Base-by-base conservation (phyloP, 2,329 filamentous ascomycete genomes). In the Pseudogymnoascus sp. region DNA sequence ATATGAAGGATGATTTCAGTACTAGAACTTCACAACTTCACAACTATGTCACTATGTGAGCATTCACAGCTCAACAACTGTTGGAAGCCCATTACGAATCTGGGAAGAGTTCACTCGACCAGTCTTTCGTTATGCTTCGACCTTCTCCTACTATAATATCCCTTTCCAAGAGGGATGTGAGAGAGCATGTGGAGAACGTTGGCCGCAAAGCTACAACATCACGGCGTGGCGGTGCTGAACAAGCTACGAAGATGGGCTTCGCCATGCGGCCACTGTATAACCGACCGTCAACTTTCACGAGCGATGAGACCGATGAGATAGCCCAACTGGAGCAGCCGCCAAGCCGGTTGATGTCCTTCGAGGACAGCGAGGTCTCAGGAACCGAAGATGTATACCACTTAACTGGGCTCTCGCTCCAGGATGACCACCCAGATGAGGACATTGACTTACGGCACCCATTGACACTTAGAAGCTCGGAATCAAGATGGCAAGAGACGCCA, bases 181-280 rank as follows among this genome's bases (percentile, higher is more conserved):
- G n/a, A 29, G 58, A 60, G 58, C 58, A 60, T 60, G 19, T 60
- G n/a, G 58, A 60, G 33, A 60, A 41, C 14, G 37, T 37, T n/a
- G 16, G 10, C 58, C 37, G 19, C 14, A 41, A 39, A 60, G 37
- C 33, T 7, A 33, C 12, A 60, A n/a, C 33, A 26, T 26, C 33
- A 23, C 33, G 2, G 10, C 12, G 26, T n/a, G 45, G 45, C 26
- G 26, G 4, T 16, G 26, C n/a, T 33, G 45, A 33, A 19, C 26
- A 55, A 19, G 10, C n/a, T 19, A 6, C 6, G 11, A 2, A 33
- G 11, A 33, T 26, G n/a, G 19, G n/a, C 8, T 33, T 19, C 5
- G 11, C 14, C 45, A 55, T 33, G 45, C 26, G 33, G 6, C 26
- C 45, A 6, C 29, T 33, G 12, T 55, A 33, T 55, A 33, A 55